These are phyloP conservation scores for Pisolithus thermaeus DNA, from an alignment of 1,284 basidiomycete genomes.

Conservation along the genomic window DNA sequence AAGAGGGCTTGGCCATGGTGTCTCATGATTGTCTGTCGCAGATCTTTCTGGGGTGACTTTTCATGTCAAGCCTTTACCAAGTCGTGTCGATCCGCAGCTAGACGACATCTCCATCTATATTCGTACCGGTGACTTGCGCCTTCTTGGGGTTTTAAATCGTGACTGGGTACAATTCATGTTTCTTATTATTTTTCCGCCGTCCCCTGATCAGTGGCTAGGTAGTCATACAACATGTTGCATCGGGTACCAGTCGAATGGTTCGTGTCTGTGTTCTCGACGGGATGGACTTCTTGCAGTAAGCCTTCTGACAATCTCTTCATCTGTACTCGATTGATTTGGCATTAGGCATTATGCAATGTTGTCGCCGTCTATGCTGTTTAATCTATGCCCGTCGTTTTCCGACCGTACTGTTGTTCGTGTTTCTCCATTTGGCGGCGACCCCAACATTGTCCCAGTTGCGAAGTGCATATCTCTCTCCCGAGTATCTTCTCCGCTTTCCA, in stretches of 20 bases:
- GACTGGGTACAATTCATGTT: slow-evolving; percentile 69
- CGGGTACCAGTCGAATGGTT: slow-evolving; percentile 42
- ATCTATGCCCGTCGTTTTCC: slow-evolving; percentile 17
- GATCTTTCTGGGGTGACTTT: slow-evolving; percentile 15
- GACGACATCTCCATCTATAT: slow-evolving; percentile 53
- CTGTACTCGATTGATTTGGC: slow-evolving; percentile 32
- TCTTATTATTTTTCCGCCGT: neutral
- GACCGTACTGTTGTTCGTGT: slow-evolving; percentile 30
- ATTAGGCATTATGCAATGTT: slow-evolving; percentile 33
- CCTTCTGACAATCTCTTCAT: slow-evolving; percentile 1
- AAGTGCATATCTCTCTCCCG: slow-evolving; percentile 74
- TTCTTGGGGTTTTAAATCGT: slow-evolving; percentile 74
- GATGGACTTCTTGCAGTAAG: slow-evolving; percentile 30
- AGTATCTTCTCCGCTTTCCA: slow-evolving; percentile 76
- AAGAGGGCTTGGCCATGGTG: neutral
- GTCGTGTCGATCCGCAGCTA: slow-evolving; percentile 27
- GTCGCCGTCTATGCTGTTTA: slow-evolving; percentile 19
- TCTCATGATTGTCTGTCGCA: slow-evolving; percentile 4
- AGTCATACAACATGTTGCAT: slow-evolving; percentile 21
- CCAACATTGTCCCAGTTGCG: slow-evolving; percentile 57
- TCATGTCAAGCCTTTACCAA: slow-evolving; percentile 27
- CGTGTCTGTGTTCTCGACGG: slow-evolving; percentile 52
- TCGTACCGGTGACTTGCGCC: slow-evolving; percentile 59
- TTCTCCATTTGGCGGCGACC: slow-evolving; percentile 43
- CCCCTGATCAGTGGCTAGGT: slow-evolving; percentile 14